Evolutionary conservation across 768 basidiomycete genomes (phyloP).

Genomic region (Suillus americanus): DNA sequence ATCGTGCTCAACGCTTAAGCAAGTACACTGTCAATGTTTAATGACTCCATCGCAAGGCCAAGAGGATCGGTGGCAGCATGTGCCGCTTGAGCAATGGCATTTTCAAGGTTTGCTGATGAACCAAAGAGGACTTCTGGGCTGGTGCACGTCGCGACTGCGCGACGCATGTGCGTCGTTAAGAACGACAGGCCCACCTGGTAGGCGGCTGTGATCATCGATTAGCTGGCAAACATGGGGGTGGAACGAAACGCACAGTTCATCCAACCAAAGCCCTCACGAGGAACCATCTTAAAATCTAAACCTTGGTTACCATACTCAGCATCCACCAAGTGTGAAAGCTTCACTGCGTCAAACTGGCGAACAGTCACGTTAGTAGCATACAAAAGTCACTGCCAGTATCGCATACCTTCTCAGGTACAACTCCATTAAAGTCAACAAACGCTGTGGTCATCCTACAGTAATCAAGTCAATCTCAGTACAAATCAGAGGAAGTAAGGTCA

Average conservation of each 20-base stretch:
- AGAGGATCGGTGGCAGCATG: constrained; percentile 52
- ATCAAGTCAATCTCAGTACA: constrained; percentile 8
- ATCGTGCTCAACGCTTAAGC: constrained; percentile 21
- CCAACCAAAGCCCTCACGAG: constrained; percentile 98
- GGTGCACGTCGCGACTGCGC: constrained; percentile 93
- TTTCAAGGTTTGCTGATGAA: constrained; percentile 36
- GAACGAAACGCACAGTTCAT: constrained; percentile 73
- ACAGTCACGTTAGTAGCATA: constrained; percentile 4
- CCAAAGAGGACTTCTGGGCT: constrained; percentile 90
- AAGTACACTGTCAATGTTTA: constrained; percentile 24
- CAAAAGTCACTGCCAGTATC: neutral
- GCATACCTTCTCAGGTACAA: constrained; percentile 93
- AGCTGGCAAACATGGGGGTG: neutral
- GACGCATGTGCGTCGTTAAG: constrained; percentile 90
- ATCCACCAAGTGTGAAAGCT: constrained; percentile 92
- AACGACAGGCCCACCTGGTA: constrained; percentile 97
- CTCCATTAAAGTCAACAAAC: constrained; percentile 96
- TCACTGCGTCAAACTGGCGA: constrained; percentile 88
- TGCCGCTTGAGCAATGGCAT: constrained; percentile 34
- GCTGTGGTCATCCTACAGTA: constrained; percentile 82
- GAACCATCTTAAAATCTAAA: constrained; percentile 96
- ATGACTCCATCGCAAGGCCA: constrained; percentile 61
- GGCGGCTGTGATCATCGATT: constrained; percentile 54
- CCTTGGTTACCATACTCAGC: constrained; percentile 98
- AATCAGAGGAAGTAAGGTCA: neutral